phyloP scores from a whole-genome alignment of 805 yeast genomes.

The Candida hungchunana region DNA sequence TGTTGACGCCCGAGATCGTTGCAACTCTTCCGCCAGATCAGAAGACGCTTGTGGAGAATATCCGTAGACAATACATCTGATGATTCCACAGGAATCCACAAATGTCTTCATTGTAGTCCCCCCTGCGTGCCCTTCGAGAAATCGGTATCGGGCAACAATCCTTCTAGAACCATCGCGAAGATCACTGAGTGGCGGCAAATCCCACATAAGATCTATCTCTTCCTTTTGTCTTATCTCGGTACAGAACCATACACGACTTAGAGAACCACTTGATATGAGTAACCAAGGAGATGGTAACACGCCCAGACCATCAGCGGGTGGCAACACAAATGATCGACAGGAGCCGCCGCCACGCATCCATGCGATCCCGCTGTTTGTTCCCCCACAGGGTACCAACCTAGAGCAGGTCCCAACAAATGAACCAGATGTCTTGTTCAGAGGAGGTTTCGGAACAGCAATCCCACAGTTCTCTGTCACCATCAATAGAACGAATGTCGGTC shows the following conservation, averaged over 20 bases:
- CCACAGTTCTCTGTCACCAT: slow-evolving; percentile 20
- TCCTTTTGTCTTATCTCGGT: too few species aligned
- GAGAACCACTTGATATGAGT: too few species aligned
- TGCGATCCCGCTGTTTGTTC: slow-evolving; percentile 8
- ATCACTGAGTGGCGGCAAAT: too few species aligned
- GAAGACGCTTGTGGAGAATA: slow-evolving; percentile 10
- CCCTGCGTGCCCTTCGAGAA: too few species aligned
- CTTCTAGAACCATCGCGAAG: neutral
- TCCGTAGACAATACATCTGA: slow-evolving; percentile 11
- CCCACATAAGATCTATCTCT: too few species aligned
- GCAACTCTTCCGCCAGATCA: slow-evolving; percentile 13
- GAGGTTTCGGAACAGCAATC: slow-evolving; percentile 13
- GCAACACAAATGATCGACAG: neutral
- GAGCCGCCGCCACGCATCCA: neutral
- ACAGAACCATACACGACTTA: too few species aligned
- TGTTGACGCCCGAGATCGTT: slow-evolving; percentile 32
- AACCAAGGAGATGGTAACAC: neutral
- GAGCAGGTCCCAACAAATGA: slow-evolving; percentile 14
- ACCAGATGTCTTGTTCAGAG: slow-evolving; percentile 20
- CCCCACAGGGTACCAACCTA: slow-evolving; percentile 10
- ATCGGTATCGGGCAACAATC: too few species aligned
- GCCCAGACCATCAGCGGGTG: neutral
- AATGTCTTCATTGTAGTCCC: too few species aligned
- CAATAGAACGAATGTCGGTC: slow-evolving; percentile 17
- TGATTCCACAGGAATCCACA: neutral